phyloP scores from a whole-genome alignment of 768 basidiomycete species.

The Termitomyces sp. region DNA sequence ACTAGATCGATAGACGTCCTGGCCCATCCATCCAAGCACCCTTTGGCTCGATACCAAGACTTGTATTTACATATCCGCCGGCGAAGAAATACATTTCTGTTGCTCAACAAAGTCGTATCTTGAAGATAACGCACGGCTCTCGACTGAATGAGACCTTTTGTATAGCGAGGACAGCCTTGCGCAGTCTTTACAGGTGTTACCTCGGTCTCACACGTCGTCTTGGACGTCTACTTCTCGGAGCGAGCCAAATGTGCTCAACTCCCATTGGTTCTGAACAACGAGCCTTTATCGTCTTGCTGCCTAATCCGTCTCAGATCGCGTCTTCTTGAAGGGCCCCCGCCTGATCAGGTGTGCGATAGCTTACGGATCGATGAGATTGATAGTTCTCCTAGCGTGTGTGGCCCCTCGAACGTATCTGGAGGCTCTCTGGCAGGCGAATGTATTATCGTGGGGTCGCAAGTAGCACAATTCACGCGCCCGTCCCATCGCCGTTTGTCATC shows the following conservation, averaged over 20 bases:
- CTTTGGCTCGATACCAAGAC: not conserved
- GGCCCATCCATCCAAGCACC: not conserved
- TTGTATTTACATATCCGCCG: not conserved
- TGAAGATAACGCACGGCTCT: not conserved
- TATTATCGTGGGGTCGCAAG: slow-evolving; percentile 3
- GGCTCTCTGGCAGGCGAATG: not conserved
- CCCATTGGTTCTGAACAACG: slow-evolving; percentile 9
- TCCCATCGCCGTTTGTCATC: not conserved
- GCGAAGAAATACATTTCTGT: not conserved
- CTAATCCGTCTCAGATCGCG: not conserved
- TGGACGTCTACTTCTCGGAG: not conserved
- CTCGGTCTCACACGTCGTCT: not conserved
- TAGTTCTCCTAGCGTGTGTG: not conserved
- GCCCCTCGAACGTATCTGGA: not conserved
- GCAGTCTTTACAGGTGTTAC: not conserved
- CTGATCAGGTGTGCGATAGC: slow-evolving; percentile 3
- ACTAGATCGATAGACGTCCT: slow-evolving; percentile 4
- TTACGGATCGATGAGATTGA: not conserved
- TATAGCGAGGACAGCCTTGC: not conserved
- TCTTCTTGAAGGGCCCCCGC: not conserved
- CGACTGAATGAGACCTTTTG: not conserved
- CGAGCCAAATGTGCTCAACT: slow-evolving; percentile 7
- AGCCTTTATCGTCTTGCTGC: not conserved
- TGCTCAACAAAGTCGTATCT: not conserved
- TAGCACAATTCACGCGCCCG: slow-evolving; percentile 15